These are phyloP conservation scores for Candida nitratophila DNA, from an alignment of 805 yeast species.

Conservation along the genomic window DNA sequence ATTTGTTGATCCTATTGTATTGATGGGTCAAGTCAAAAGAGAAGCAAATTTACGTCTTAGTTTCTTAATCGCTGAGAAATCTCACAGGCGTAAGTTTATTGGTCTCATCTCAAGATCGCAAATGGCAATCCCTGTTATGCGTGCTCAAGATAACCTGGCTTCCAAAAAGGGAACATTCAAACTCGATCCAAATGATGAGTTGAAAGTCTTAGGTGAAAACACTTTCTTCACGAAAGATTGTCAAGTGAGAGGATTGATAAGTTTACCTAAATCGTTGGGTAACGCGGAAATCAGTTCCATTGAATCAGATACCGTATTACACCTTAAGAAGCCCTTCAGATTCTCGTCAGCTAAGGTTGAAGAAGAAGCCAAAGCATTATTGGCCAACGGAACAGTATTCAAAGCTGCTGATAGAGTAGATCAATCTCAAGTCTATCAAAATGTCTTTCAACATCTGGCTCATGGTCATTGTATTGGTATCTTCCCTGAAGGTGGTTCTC, in stretches of 20 bases:
- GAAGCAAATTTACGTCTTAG: constrained; percentile 41
- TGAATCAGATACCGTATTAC: constrained; percentile 63
- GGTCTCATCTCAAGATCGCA: constrained; percentile 74
- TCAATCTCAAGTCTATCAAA: constrained; percentile 75
- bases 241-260: constrained; percentile 57
- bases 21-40: constrained; percentile 70
- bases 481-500: constrained; percentile 98
- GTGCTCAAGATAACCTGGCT: constrained; percentile 82
- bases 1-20: constrained; percentile 66
- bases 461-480: constrained; percentile 82
- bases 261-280: constrained; percentile 74
- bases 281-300: constrained; percentile 64
- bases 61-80: constrained; percentile 47
- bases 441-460: constrained; percentile 78
- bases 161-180: constrained; percentile 61
- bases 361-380: constrained; percentile 31
- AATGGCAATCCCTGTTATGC: constrained; percentile 80
- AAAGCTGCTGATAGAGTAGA: constrained; percentile 79
- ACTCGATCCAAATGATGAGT: constrained; percentile 38
- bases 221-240: constrained; percentile 64
- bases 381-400: constrained; percentile 48
- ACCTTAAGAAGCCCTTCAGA: constrained; percentile 62
- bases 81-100: constrained; percentile 45
- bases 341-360: constrained; percentile 29
- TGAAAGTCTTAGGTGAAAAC: constrained; percentile 50